These are phyloP conservation scores for Komagataella mondaviorum DNA, from an alignment of 805 yeast genomes.

Conservation along the genomic window DNA sequence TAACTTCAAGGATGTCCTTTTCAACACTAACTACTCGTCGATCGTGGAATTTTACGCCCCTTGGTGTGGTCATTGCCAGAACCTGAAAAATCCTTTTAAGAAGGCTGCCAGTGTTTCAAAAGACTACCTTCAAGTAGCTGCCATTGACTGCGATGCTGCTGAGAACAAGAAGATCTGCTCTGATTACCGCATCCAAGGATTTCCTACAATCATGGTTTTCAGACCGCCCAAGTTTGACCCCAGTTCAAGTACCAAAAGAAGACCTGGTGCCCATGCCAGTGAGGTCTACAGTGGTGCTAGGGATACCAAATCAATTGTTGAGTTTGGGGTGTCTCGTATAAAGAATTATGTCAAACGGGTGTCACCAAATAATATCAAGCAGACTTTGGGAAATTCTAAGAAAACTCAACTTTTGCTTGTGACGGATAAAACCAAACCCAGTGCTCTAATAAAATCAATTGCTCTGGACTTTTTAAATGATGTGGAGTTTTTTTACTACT, in stretches of 20 bases:
- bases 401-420: conserved; percentile 35
- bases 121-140: conserved; percentile 51
- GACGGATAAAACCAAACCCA: conserved; percentile 31
- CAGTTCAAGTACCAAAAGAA: conserved; percentile 1
- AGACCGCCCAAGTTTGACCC: conserved; percentile 56
- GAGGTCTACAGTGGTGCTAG: conserved; percentile 56
- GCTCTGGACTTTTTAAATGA: conserved; percentile 55
- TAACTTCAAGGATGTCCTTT: conserved; percentile 54
- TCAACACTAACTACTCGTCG: conserved; percentile 62
- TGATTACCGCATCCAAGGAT: conserved; percentile 54
- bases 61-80: conserved; percentile 93
- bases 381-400: conserved; percentile 2
- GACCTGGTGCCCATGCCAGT: conserved; percentile 25
- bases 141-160: conserved; percentile 75
- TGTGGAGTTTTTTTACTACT: conserved; percentile 32
- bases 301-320: conserved; percentile 35
- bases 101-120: conserved; percentile 50
- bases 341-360: conserved; percentile 50
- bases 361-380: conserved; percentile 1
- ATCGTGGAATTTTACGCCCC: conserved; percentile 90
- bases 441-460: conserved; percentile 47
- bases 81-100: conserved; percentile 47
- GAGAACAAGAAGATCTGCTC: conserved; percentile 59
- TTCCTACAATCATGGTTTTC: conserved; percentile 73
- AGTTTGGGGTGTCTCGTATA: conserved; percentile 40